Conservation (phyloP, 352 stramenopile genomes). For the Phytophthora citricola region DNA sequence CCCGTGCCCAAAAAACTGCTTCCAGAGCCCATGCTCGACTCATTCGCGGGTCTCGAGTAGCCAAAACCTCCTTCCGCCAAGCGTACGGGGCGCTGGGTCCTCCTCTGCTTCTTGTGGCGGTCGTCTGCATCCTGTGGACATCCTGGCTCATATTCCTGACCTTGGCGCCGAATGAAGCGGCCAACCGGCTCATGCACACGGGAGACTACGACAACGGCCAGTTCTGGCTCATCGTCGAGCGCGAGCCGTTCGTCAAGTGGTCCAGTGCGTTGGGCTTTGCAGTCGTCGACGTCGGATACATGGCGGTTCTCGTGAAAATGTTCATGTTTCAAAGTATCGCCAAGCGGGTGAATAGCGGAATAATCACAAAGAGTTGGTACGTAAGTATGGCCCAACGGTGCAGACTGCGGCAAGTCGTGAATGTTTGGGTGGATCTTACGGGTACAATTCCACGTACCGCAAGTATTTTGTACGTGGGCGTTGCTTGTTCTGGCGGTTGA, state of each 20-base stretch:
- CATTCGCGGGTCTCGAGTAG: neutral
- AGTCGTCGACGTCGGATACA: slow-evolving; percentile 15
- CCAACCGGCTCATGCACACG: slow-evolving; percentile 39
- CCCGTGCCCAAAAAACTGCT: slow-evolving; percentile 2
- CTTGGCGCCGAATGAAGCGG: slow-evolving; percentile 29
- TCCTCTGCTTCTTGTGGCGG: slow-evolving; percentile 19
- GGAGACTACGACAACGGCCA: slow-evolving; percentile 35
- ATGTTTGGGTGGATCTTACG: slow-evolving; percentile 14
- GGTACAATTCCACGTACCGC: slow-evolving; percentile 23
- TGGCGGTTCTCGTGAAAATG: slow-evolving; percentile 29
- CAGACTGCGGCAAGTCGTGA: slow-evolving; percentile 7
- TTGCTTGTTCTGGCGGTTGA: neutral
- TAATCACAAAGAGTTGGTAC: slow-evolving; percentile 12
- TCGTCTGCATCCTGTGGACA: slow-evolving; percentile 32
- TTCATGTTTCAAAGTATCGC: slow-evolving; percentile 18
- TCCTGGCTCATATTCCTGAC: slow-evolving; percentile 36
- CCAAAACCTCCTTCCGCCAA: slow-evolving; percentile 14
- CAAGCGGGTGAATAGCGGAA: neutral
- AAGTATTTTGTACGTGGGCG: slow-evolving; percentile 23
- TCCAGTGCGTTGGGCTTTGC: slow-evolving; percentile 15
- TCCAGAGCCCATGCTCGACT: slow-evolving; percentile 8
- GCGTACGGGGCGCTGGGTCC: slow-evolving; percentile 27
- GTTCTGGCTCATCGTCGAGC: slow-evolving; percentile 39
- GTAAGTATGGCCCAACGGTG: slow-evolving; percentile 5
- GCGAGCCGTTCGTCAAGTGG: slow-evolving; percentile 18